phyloP scores from a whole-genome alignment of 2,329 filamentous ascomycete genomes.

The Cladosporium sp. region DNA sequence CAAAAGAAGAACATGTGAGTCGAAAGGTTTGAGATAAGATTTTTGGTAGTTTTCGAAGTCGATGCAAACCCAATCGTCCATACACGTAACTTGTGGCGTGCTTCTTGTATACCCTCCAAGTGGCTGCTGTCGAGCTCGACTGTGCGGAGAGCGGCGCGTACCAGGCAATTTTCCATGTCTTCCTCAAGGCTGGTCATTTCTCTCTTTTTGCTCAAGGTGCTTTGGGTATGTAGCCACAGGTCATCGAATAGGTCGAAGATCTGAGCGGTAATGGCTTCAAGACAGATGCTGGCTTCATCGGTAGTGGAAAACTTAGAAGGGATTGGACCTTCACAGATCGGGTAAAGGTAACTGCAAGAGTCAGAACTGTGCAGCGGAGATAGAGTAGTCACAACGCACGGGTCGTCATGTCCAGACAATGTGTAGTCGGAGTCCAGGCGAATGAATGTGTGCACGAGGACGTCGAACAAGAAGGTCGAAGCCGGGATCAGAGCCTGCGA shows the following conservation, averaged over 20 bases:
- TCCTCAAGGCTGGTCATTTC: not conserved
- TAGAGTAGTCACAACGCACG: no score
- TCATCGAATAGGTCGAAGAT: not conserved
- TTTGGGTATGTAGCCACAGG: not conserved
- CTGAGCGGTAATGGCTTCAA: not conserved
- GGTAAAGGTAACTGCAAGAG: no score
- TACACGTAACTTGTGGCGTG: not conserved
- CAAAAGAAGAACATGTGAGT: slow-evolving; percentile 10
- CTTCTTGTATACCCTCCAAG: not conserved
- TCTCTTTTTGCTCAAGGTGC: not conserved
- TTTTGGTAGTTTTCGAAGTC: not conserved
- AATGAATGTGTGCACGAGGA: no score
- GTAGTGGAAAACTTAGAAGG: not conserved
- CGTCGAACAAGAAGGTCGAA: slow-evolving; percentile 12
- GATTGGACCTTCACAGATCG: no score
- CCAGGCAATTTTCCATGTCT: not conserved
- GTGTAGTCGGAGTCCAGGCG: no score
- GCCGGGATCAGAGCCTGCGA: slow-evolving; percentile 17
- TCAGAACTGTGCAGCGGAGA: no score
- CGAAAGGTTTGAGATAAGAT: not conserved
- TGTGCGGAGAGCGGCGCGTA: not conserved
- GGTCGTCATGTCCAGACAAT: no score
- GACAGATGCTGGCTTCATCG: not conserved
- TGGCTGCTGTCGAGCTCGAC: not conserved
- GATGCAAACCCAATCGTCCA: not conserved